Evolutionary conservation across 305 asterid species (phyloP).

Genomic region (Andrographis paniculata): DNA sequence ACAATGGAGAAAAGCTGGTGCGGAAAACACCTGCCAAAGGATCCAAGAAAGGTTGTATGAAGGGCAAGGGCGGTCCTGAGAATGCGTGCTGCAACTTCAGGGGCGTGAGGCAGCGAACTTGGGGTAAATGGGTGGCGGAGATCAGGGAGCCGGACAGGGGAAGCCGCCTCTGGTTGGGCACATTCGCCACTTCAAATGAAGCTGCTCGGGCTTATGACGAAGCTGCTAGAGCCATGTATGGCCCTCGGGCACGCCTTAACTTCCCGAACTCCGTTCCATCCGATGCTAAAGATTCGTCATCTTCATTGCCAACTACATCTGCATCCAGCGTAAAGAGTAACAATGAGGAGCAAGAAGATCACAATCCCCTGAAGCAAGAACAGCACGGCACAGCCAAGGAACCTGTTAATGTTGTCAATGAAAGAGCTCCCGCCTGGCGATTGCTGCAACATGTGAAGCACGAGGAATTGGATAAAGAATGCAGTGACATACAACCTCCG

Average conservation of each 20-base stretch:
- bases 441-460: too few species aligned
- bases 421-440: too few species aligned
- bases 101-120: slow-evolving; percentile 85
- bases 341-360: too few species aligned
- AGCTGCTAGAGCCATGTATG: slow-evolving; percentile 78
- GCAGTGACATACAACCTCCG: not conserved
- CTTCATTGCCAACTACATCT: too few species aligned
- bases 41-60: slow-evolving; percentile 92
- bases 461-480: too few species aligned
- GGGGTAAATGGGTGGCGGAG: slow-evolving; percentile 99
- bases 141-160: slow-evolving; percentile 78
- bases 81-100: slow-evolving; percentile 55
- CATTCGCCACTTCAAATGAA: slow-evolving; percentile 47
- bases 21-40: slow-evolving; percentile 81
- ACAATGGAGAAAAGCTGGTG: slow-evolving; percentile 23
- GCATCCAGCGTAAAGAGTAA: too few species aligned
- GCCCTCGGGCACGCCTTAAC: slow-evolving; percentile 60
- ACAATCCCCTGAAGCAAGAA: too few species aligned
- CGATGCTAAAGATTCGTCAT: too few species aligned
- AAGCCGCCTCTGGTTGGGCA: slow-evolving; percentile 78
- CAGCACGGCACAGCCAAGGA: too few species aligned
- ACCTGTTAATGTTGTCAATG: too few species aligned
- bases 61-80: slow-evolving; percentile 88
- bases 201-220: slow-evolving; percentile 81
- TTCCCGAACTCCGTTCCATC: slow-evolving; percentile 29